These are phyloP conservation scores for Balakata baccata DNA, from an alignment of 345 rosid species.

Conservation along the genomic window DNA sequence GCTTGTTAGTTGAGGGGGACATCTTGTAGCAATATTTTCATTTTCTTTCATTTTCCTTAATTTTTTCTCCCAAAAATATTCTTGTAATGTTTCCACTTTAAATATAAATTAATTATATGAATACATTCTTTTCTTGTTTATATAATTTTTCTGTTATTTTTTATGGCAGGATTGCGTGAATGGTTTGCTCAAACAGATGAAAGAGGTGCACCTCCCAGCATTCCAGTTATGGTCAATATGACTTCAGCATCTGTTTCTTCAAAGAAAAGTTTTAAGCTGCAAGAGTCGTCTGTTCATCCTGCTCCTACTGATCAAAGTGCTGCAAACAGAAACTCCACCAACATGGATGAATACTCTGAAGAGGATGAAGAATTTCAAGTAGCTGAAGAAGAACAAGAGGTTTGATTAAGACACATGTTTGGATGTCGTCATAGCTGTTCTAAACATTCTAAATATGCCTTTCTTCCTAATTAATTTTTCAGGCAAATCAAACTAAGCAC, in stretches of 20 bases:
- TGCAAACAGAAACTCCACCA: slow-evolving; percentile 60
- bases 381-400: slow-evolving; percentile 91
- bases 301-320: slow-evolving; percentile 62
- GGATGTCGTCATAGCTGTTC: neutral
- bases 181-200: slow-evolving; percentile 97
- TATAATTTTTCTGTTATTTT: slow-evolving; percentile 11
- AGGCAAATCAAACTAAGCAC: slow-evolving; percentile 46
- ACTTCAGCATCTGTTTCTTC: slow-evolving; percentile 64
- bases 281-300: slow-evolving; percentile 45
- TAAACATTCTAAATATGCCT: slow-evolving; percentile 6
- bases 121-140: slow-evolving; percentile 9
- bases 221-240: slow-evolving; percentile 97
- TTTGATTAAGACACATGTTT: slow-evolving; percentile 24
- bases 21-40: neutral
- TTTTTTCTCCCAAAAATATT: neutral
- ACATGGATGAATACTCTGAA: slow-evolving; percentile 86
- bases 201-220: slow-evolving; percentile 86
- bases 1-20: neutral
- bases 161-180: slow-evolving; percentile 75
- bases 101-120: neutral
- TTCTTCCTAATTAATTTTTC: slow-evolving; percentile 13
- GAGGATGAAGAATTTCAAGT: slow-evolving; percentile 93
- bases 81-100: neutral
- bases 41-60: neutral
- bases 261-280: slow-evolving; percentile 45